These are phyloP conservation scores for Cryphonectria naterciae DNA, from an alignment of 2,329 filamentous ascomycete species.

Conservation along the genomic window DNA sequence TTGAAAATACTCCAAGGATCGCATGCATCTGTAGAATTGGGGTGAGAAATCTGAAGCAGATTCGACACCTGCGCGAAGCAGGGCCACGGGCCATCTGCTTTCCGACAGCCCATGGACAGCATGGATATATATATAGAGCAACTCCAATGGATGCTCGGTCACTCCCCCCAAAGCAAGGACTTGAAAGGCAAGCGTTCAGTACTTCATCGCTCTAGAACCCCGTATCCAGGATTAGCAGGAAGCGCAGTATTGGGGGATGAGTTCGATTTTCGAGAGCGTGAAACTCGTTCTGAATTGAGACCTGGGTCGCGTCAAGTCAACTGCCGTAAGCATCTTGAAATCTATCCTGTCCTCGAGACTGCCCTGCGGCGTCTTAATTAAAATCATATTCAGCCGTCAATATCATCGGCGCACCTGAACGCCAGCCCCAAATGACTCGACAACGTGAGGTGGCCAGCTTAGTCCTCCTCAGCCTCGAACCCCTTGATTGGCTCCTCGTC, in stretches of 20 bases:
- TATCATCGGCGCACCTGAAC: background rate
- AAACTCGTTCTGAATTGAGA: background rate
- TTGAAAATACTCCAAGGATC: constrained; percentile 22
- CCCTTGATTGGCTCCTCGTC: constrained; percentile 35
- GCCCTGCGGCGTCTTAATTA: background rate
- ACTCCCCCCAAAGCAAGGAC: background rate
- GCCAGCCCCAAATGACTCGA: constrained; percentile 11
- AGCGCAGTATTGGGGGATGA: too few species aligned
- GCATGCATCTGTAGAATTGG: background rate
- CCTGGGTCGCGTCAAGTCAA: background rate
- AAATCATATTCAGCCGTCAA: background rate
- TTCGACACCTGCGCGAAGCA: background rate
- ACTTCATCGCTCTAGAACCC: background rate
- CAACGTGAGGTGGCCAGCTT: constrained; percentile 8
- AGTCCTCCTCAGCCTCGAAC: constrained; percentile 39
- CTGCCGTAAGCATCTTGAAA: background rate
- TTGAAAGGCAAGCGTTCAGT: background rate
- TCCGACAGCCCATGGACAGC: too few species aligned
- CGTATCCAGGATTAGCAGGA: background rate
- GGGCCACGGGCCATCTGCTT: background rate
- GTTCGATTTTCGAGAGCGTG: background rate
- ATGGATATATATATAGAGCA: background rate
- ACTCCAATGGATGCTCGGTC: background rate
- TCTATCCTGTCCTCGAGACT: background rate
- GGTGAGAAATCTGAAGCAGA: background rate